Conservation (phyloP, 495 filamentous ascomycete genomes). For the Entonaema liquescens region DNA sequence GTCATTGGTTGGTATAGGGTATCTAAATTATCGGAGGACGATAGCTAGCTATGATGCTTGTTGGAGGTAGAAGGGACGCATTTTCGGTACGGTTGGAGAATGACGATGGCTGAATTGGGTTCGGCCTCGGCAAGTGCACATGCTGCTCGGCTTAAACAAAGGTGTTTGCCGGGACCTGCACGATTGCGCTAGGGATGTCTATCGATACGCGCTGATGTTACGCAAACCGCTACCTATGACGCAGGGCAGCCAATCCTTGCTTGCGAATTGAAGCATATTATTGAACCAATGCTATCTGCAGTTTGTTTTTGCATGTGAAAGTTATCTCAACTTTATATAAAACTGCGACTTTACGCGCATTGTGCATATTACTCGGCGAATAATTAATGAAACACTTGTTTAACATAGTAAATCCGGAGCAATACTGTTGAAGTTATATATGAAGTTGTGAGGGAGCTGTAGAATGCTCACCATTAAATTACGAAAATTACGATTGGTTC, state of each 20-base stretch:
- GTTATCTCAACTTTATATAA: background rate
- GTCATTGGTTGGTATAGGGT: slow-evolving; percentile 14
- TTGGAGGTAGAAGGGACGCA: background rate
- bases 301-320: background rate
- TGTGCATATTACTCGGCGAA: background rate
- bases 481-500: too few species aligned
- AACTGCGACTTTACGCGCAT: background rate
- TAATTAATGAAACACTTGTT: background rate
- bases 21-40: background rate
- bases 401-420: background rate
- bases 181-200: background rate
- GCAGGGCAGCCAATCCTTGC: slow-evolving; percentile 4
- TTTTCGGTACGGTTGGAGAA: background rate
- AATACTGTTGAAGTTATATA: background rate
- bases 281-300: background rate
- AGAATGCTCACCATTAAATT: too few species aligned
- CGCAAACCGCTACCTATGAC: slow-evolving; percentile 17
- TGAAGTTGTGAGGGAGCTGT: background rate
- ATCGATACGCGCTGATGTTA: slow-evolving; percentile 3
- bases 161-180: slow-evolving; percentile 7
- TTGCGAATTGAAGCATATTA: background rate
- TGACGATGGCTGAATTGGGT: slow-evolving; percentile 13
- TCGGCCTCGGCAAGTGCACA: slow-evolving; percentile 35
- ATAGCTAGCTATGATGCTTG: background rate
- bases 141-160: slow-evolving; percentile 32